phyloP scores from a whole-genome alignment of 352 stramenopile species.

The Phytopythium montanum region DNA sequence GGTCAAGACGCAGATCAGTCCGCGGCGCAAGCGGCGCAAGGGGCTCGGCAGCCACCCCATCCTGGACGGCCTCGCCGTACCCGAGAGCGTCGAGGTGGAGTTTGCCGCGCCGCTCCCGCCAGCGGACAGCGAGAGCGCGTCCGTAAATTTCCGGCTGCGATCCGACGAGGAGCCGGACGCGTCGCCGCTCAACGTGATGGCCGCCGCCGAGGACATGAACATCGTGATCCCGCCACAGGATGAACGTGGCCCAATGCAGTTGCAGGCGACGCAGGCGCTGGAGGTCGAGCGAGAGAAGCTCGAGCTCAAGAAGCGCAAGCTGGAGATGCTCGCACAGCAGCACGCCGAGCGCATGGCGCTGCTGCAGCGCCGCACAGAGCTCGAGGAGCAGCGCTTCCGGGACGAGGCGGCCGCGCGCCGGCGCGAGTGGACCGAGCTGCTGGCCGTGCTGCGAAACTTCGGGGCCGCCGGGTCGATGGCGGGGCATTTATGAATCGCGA shows the following conservation, averaged over 20 bases:
- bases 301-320: conserved; percentile 36
- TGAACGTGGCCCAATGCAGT: conserved; percentile 1
- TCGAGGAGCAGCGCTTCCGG: conserved; percentile 19
- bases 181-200: conserved; percentile 9
- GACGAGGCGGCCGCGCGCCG: conserved; percentile 14
- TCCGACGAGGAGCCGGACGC: conserved; percentile 5
- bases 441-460: conserved; percentile 6
- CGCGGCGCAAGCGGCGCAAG: conserved; percentile 1
- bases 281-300: conserved; percentile 36
- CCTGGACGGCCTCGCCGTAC: conserved; percentile 5
- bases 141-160: not conserved
- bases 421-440: conserved; percentile 15
- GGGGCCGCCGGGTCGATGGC: too few species aligned
- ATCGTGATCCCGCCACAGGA: conserved; percentile 5
- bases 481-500: not conserved
- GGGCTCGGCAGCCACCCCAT: conserved; percentile 5
- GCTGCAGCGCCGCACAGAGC: conserved; percentile 17
- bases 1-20: not conserved
- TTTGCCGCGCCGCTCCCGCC: conserved; percentile 1
- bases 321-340: conserved; percentile 28
- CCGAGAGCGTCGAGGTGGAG: conserved; percentile 1
- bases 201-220: conserved; percentile 4
- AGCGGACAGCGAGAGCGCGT: not conserved
- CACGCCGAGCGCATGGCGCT: conserved; percentile 35
- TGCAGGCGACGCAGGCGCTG: conserved; percentile 22